Base-by-base conservation (phyloP, 805 yeast species). In the Lipomyces starkeyi region DNA sequence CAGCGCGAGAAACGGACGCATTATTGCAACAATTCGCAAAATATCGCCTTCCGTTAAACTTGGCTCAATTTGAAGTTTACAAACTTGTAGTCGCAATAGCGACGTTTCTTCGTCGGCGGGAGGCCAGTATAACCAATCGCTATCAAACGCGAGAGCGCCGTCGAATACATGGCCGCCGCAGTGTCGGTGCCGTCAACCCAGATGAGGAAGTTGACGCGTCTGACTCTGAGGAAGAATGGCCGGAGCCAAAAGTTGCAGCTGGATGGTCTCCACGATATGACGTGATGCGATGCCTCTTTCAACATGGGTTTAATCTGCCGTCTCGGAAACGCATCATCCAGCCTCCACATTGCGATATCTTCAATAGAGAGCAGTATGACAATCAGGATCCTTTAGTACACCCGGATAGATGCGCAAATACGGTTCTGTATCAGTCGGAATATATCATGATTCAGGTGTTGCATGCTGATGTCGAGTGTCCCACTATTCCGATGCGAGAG, bases 201-300 rank as follows among this genome's bases (percentile, higher is more conserved):
- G 49, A 43, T n/a, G 49, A 43, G 9, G 49, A 43, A 43, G 49
- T 43, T 4, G 49, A 43, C 49, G 49, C 49, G 49, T 43, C 49
- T n/a, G 49, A 43, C 3, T 43, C 49, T 17, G 49, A 22, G 43
- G 57, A 53, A 27, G 59, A 32, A 20, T 20, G 27, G 14, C 29
- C 29, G 22, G 32, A 13, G n/a, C 59, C 57, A 40, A 40, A 22
- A 32, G 8, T 62, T 6, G 37, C 11, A 8, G 62, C 59, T 8
- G 65, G 65, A 25, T 67, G 71, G 71, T 60, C 65, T 6, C 62
- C 63, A 56, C 59, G 64, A 17, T 67, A 67, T 37, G 68, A 67
- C 40, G 61, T 67, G 25, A 47, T 67, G n/a, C 57, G 58, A n/a
- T 35, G 56, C n/a, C 62, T 67, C 2, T 25, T 62, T 9, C 52